Percentiles rank a stretch among this genome's conserved stretches.
These are phyloP conservation scores for Hyaloscypha variabilis DNA, from an alignment of 495 filamentous ascomycete species.

Conservation along the genomic window DNA sequence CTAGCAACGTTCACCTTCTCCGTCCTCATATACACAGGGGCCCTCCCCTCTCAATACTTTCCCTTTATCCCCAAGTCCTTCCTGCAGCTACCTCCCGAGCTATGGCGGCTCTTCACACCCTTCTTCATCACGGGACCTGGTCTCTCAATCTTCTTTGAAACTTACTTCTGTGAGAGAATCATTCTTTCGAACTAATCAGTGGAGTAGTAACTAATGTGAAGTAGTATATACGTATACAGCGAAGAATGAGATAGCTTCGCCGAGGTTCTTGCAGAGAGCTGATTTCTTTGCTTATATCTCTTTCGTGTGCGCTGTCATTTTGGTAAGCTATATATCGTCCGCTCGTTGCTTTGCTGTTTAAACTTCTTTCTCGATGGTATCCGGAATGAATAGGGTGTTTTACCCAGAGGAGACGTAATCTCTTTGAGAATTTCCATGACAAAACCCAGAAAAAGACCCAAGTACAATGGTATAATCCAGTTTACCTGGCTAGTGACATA, in stretches of 20 bases:
- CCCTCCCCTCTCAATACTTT: neutral
- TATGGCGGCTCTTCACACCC: constrained; percentile 6
- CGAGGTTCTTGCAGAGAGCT: constrained; percentile 8
- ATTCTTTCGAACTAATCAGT: neutral
- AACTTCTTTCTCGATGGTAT: too few relatives aligned
- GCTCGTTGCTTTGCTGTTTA: neutral
- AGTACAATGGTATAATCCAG: too few relatives aligned
- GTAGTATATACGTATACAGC: constrained; percentile 1
- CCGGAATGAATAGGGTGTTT: too few relatives aligned
- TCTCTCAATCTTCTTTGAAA: neutral
- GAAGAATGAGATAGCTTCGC: constrained; percentile 3
- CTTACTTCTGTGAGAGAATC: neutral
- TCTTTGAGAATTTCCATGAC: too few relatives aligned
- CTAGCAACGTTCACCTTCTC: neutral
- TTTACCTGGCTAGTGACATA: too few relatives aligned
- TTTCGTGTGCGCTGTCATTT: constrained; percentile 1
- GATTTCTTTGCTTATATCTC: constrained; percentile 6
- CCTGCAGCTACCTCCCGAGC: neutral
- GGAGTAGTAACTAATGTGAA: neutral
- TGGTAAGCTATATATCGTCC: neutral
- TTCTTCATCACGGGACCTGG: neutral
- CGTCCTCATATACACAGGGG: neutral
- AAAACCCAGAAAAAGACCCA: too few relatives aligned
- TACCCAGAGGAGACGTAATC: too few relatives aligned
- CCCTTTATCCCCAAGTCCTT: neutral